phyloP scores from a whole-genome alignment of 768 basidiomycete species.

The Coprinopsis cinerea region DNA sequence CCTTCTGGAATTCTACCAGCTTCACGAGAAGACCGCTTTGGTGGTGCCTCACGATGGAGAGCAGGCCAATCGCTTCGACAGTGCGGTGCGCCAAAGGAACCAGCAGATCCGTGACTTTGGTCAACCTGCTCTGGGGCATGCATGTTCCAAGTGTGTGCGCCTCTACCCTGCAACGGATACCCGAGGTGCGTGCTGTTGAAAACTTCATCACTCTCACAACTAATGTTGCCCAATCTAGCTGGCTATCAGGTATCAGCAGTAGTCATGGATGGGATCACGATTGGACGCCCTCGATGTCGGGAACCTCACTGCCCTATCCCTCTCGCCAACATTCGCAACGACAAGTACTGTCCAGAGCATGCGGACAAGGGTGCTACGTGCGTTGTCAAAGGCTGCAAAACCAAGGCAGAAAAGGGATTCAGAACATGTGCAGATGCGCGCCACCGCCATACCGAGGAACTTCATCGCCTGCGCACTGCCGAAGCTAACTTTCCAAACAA shows the following conservation, averaged over 20 bases:
- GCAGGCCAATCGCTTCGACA: neutral
- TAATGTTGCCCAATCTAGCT: no score
- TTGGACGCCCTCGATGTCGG: constrained; percentile 14
- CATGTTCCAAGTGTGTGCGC: neutral
- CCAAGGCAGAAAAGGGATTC: neutral
- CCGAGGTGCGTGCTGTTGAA: neutral
- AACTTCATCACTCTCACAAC: no score
- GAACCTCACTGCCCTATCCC: constrained; percentile 10
- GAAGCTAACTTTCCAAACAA: no score
- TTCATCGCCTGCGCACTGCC: no score
- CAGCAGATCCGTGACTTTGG: neutral
- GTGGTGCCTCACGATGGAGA: neutral
- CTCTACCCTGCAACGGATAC: neutral
- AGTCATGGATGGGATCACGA: constrained; percentile 12
- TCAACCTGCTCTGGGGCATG: neutral
- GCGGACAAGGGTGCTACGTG: neutral
- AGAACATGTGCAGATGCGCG: no score
- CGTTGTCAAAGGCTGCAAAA: neutral
- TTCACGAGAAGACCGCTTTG: neutral
- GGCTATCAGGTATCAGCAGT: constrained; percentile 8
- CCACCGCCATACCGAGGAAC: no score
- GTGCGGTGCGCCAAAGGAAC: neutral
- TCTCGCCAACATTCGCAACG: constrained; percentile 6
- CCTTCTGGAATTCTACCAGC: neutral
- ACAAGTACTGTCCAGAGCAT: constrained; percentile 10